These are phyloP conservation scores for Colletotrichum cordylinicola DNA, from an alignment of 2,329 filamentous ascomycete genomes.

Conservation along the genomic window DNA sequence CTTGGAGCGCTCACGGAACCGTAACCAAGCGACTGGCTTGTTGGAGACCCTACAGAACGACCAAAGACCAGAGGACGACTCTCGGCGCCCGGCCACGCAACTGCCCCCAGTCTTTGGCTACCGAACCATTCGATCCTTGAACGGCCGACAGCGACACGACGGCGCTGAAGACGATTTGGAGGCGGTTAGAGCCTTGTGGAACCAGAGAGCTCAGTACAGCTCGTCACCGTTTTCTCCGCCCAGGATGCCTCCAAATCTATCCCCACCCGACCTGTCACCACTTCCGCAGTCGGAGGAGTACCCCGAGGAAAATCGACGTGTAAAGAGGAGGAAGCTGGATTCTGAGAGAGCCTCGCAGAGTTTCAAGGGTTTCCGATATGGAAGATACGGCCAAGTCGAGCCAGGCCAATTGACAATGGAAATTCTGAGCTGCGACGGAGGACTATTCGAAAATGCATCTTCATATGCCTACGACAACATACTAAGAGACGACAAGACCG, in stretches of 20 bases:
- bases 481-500: constrained; percentile 78
- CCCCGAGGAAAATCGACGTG: constrained; percentile 55
- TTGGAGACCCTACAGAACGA: constrained; percentile 14
- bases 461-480: constrained; percentile 80
- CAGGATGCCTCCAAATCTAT: constrained; percentile 29
- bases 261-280: constrained; percentile 38
- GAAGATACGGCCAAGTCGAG: constrained; percentile 86
- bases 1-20: not conserved
- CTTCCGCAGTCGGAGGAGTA: constrained; percentile 42
- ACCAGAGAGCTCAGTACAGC: constrained; percentile 17
- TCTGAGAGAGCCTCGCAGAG: constrained; percentile 58
- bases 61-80: constrained; percentile 8
- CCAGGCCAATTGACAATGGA: constrained; percentile 84
- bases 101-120: constrained; percentile 10
- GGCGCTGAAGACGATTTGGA: constrained; percentile 20
- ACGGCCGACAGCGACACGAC: constrained; percentile 11
- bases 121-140: not conserved
- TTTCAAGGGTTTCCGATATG: constrained; percentile 75
- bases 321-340: constrained; percentile 76
- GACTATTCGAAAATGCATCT: constrained; percentile 68
- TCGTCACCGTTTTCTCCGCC: constrained; percentile 26
- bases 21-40: not conserved
- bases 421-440: constrained; percentile 87
- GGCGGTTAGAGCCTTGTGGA: constrained; percentile 21
- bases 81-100: constrained; percentile 1